Base-by-base conservation (phyloP, 441 rosid genomes). In the Jatropha podagrica region DNA sequence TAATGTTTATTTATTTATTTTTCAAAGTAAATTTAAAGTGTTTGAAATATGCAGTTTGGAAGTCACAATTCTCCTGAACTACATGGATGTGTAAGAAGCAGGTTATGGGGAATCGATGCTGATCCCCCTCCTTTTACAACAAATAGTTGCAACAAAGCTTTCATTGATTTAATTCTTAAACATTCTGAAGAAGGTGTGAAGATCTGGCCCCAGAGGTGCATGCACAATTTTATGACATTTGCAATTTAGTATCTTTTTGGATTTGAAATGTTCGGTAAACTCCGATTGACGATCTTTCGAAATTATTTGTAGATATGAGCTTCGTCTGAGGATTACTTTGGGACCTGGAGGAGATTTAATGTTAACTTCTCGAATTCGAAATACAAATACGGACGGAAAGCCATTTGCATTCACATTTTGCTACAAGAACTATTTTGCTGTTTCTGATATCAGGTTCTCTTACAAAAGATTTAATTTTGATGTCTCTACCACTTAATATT, bases 71-170 rank as follows among this genome's bases (percentile, higher is more conserved):
- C 89, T 73, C 88, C 91, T 20, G 92, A 91, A 78, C 74, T 69
- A 37, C 97, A 93, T 88, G 98, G 99, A 68, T 92, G 90, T 84
- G 95, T 96, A 74, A 89, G 98, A 80, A 93, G 88, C 75, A 92
- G 89, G 81, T 48, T 89, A 20, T 95, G 99, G 97, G 83, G 77
- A 74, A 77, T 93, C 69, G 98, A 93, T 38, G 62, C 68, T 74
- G 88, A 81, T 67, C 97, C 94, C 10, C 93, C 93, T 59, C 87
- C 91, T 68, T 76, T 76, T 60, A 71, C 88, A 81, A 76, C 86
- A 72, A 83, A 79, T 77, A 72, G 81, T 65, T 65, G 83, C 23
- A 74, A 68, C 64, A 88, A 74, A 85, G 87, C 90, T 73, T 88
- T 78, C 65, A 76, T 88, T 75, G 97, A 92, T 82, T 87, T 92